Evolutionary conservation across 164 flowering plant genomes (phyloP).

Genomic region (Nymphaea colorata): DNA sequence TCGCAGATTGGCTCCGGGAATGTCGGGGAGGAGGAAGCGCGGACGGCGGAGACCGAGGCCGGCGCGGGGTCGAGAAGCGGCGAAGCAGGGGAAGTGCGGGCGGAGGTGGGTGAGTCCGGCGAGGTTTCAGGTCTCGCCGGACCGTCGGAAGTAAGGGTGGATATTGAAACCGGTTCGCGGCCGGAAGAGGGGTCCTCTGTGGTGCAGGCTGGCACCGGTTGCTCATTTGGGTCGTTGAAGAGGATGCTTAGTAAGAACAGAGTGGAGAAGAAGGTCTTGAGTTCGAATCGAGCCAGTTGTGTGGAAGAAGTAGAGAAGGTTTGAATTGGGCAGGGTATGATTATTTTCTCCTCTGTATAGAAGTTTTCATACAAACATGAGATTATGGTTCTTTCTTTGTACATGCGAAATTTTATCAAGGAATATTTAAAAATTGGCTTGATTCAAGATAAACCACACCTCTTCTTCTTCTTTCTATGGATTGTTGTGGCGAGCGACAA

Average conservation of each 20-base stretch:
- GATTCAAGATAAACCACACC: no score
- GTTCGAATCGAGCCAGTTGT: neutral
- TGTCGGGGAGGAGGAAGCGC: no score
- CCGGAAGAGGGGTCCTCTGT: neutral
- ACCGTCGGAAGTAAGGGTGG: neutral
- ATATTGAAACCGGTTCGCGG: neutral
- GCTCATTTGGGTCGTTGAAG: neutral
- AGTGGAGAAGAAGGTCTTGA: neutral
- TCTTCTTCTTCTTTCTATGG: no score
- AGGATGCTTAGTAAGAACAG: neutral
- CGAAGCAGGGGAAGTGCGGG: neutral
- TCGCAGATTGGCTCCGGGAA: no score
- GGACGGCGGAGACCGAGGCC: no score
- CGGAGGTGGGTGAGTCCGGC: neutral
- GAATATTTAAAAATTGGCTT: no score
- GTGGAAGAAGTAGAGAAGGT: neutral
- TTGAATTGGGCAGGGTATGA: neutral
- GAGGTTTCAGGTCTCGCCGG: neutral
- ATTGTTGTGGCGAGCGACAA: no score
- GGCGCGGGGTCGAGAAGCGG: neutral
- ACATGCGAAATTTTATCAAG: no score
- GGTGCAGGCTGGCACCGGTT: neutral
- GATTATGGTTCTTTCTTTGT: no score
- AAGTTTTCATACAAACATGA: no score
- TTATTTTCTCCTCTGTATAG: no score